These are phyloP conservation scores for Acidomyces sp. DNA, from an alignment of 495 filamentous ascomycete species.

Conservation along the genomic window DNA sequence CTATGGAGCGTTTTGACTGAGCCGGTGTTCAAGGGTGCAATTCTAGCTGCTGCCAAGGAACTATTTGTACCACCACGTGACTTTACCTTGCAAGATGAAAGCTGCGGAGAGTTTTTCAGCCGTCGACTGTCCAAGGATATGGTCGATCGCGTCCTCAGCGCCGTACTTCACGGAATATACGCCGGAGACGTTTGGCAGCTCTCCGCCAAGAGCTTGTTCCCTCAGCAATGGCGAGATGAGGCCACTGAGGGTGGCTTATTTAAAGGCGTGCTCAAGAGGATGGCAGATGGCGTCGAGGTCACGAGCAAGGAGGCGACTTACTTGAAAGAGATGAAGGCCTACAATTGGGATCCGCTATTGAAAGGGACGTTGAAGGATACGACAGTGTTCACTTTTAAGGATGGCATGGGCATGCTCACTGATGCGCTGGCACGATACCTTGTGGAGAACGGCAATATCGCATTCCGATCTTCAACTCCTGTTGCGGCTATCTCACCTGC, in stretches of 20 bases:
- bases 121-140: constrained; percentile 42
- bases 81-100: constrained; percentile 46
- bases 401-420: constrained; percentile 44
- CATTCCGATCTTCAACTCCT: constrained; percentile 35
- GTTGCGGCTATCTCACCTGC: constrained; percentile 23
- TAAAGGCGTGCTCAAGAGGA: constrained; percentile 11
- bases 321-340: constrained; percentile 17
- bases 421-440: constrained; percentile 37
- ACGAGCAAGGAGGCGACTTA: constrained; percentile 19
- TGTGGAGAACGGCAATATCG: constrained; percentile 36
- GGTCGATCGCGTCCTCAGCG: constrained; percentile 65
- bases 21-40: constrained; percentile 46
- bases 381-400: constrained; percentile 48
- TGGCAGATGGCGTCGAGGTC: constrained; percentile 11
- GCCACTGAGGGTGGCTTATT: constrained; percentile 26
- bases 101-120: constrained; percentile 54
- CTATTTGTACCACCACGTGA: constrained; percentile 16
- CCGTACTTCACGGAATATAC: constrained; percentile 78
- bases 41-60: constrained; percentile 34
- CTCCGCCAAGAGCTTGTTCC: constrained; percentile 53
- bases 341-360: constrained; percentile 21
- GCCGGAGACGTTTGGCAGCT: constrained; percentile 80
- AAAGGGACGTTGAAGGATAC: constrained; percentile 20
- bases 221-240: constrained; percentile 42
- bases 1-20: constrained; percentile 36